A percentile compares a stretch with the other conserved stretches of the same genome.
phyloP scores from a whole-genome alignment of 768 basidiomycete genomes.

The Lyophyllum semitale region DNA sequence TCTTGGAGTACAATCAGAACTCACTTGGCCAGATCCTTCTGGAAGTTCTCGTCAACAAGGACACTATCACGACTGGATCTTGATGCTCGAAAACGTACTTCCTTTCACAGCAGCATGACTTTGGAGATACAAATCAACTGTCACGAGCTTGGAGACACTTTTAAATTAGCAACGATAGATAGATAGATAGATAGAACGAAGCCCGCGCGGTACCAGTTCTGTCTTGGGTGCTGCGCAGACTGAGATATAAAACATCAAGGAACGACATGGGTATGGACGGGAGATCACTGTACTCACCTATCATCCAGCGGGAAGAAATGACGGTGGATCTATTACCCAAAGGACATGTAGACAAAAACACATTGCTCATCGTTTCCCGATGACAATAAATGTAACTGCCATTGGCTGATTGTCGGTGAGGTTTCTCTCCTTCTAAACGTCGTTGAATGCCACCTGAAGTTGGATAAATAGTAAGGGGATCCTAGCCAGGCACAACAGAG shows the following conservation, averaged over 20 bases:
- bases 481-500: background rate
- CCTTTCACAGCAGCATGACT: constrained; percentile 53
- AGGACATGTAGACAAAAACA: background rate
- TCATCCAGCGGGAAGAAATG: constrained; percentile 51
- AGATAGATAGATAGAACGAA: too few species aligned
- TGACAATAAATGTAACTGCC: constrained; percentile 61
- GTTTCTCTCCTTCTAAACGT: constrained; percentile 35
- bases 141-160: constrained; percentile 49
- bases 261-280: background rate
- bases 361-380: constrained; percentile 46
- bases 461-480: background rate
- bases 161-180: constrained; percentile 59
- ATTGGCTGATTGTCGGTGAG: constrained; percentile 27
- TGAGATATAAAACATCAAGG: constrained; percentile 5
- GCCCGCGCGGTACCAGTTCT: constrained; percentile 57
- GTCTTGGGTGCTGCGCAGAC: constrained; percentile 42
- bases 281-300: constrained; percentile 20
- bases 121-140: constrained; percentile 63
- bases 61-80: constrained; percentile 59
- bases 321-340: constrained; percentile 12
- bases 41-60: constrained; percentile 39
- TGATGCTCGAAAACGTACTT: constrained; percentile 48
- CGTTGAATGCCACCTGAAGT: constrained; percentile 33
- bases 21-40: constrained; percentile 20
- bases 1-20: constrained; percentile 35